Evolutionary conservation across 106 monocot genomes (phyloP).

Genomic region (Allium fistulosum): DNA sequence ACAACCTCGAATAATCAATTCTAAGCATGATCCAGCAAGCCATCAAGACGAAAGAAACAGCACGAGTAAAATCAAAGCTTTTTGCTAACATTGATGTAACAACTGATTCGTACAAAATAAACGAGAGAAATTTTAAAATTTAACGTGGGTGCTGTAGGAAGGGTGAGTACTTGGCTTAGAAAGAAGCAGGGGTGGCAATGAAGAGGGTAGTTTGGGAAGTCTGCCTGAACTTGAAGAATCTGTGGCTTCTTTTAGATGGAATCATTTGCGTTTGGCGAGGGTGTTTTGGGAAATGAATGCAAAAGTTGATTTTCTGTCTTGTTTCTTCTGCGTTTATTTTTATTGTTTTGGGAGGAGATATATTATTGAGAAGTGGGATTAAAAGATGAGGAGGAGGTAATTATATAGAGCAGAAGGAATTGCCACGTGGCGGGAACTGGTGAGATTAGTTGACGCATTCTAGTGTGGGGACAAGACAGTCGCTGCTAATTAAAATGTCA

Average conservation of each 20-base stretch:
- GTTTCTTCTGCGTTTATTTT: neutral
- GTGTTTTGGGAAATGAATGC: neutral
- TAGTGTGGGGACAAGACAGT: neutral
- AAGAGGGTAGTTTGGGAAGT: conserved; percentile 1
- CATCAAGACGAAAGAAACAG: conserved; percentile 24
- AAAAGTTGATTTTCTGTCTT: neutral
- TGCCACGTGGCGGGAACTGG: conserved; percentile 17
- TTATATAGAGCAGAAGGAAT: neutral
- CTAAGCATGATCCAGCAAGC: conserved; percentile 48
- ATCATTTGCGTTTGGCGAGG: conserved; percentile 29
- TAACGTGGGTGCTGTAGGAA: neutral
- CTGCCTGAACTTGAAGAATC: conserved; percentile 81
- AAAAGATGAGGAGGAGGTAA: neutral
- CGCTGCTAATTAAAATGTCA: neutral
- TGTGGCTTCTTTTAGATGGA: conserved; percentile 22
- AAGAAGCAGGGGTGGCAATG: neutral
- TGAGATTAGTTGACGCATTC: conserved; percentile 7
- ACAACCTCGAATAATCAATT: conserved; percentile 74
- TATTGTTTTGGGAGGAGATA: neutral
- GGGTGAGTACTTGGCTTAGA: neutral
- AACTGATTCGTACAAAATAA: neutral
- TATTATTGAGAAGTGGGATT: conserved; percentile 2
- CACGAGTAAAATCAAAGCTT: conserved; percentile 45
- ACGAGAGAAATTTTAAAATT: neutral
- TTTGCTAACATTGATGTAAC: conserved; percentile 32